Base-by-base conservation (phyloP, 1,139 yeast genomes). In the Pichia cactophila region DNA sequence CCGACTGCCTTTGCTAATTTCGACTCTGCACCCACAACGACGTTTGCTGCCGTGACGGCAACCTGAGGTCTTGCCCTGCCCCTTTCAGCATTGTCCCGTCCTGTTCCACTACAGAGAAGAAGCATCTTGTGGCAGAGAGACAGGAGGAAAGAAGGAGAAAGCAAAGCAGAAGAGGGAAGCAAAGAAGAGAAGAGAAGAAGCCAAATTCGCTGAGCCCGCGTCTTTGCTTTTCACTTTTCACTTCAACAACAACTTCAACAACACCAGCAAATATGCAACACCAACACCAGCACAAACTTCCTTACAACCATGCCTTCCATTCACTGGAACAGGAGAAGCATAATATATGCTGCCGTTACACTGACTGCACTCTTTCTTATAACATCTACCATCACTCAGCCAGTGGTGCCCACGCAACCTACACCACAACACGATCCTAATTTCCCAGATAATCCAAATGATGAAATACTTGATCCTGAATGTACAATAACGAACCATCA, bases 401-500 rank as follows among this genome's bases (percentile, higher is more conserved):
- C 31, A 33, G 37, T 7, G 37, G 37, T 14, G 28, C 28, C 41
- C 41, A 17, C 28, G 12, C n/a, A 17, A 38, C 26, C 2, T 10
- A 6, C 29, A 38, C 41, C 20, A 6, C 38, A 35, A 35, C 23
- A 35, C 23, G 23, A 35, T 11, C 38, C 20, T 10, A 33, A 33
- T 16, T 33, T 33, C 36, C 36, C 36, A 7, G 36, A 14, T 2
- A n/a, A 35, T 11, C 38, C 38, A 20, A 16, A 35, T 20, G 38
- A 35, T 16, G 41, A 38, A 23, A 14, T 26, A 5, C 11, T 40
- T 5, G 42, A 40, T 20, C 42, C 33, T 6, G 33, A 26, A 7
- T 81, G 86, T 56, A 77, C 86, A 0, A 78, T 75, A 1, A 61
- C 71, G 12, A 77, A 78, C 51, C 82, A 83, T 0, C 50, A 68